phyloP scores from a whole-genome alignment of 768 basidiomycete species.

The Rhodosporidiobolus sp. region DNA sequence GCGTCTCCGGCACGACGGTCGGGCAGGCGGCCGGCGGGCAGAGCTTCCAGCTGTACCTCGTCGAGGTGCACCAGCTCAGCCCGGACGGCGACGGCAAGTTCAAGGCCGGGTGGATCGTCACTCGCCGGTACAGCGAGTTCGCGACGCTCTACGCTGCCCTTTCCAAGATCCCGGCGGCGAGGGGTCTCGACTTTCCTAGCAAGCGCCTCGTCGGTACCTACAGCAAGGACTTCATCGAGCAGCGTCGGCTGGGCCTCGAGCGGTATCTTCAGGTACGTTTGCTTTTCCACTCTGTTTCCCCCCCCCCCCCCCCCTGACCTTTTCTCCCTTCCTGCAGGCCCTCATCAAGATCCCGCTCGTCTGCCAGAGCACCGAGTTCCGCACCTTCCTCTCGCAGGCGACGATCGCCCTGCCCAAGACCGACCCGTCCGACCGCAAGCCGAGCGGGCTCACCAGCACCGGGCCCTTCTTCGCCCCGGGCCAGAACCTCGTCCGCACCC shows the following conservation, averaged over 20 bases:
- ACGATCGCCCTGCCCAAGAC: slow-evolving; percentile 39
- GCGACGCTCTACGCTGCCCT: slow-evolving; percentile 80
- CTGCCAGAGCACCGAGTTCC: slow-evolving; percentile 77
- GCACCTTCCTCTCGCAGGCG: slow-evolving; percentile 74
- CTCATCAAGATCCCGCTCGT: slow-evolving; percentile 69
- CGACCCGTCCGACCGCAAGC: neutral
- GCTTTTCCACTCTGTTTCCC: slow-evolving; percentile 16
- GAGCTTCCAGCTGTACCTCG: slow-evolving; percentile 57
- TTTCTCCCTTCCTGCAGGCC: slow-evolving; percentile 54
- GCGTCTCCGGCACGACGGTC: slow-evolving; percentile 75
- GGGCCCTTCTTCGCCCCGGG: slow-evolving; percentile 56
- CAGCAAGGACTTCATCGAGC: slow-evolving; percentile 77
- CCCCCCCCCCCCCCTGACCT: neutral
- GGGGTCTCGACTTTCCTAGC: slow-evolving; percentile 80
- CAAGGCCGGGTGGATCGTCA: slow-evolving; percentile 85
- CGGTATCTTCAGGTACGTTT: slow-evolving; percentile 78
- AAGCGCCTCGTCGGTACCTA: slow-evolving; percentile 87
- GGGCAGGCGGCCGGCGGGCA: slow-evolving; percentile 59
- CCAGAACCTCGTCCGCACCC: slow-evolving; percentile 72
- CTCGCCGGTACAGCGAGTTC: slow-evolving; percentile 92
- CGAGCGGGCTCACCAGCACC: neutral
- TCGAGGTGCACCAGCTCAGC: slow-evolving; percentile 87
- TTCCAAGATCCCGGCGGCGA: slow-evolving; percentile 64
- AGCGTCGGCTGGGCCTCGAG: slow-evolving; percentile 71
- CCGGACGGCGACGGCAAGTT: slow-evolving; percentile 60